Evolutionary conservation across 371 early-diverging fungal species (phyloP), one percentile per base, ranked within the genome.

Genomic region (Paraphysoderma sedebokerense): DNA sequence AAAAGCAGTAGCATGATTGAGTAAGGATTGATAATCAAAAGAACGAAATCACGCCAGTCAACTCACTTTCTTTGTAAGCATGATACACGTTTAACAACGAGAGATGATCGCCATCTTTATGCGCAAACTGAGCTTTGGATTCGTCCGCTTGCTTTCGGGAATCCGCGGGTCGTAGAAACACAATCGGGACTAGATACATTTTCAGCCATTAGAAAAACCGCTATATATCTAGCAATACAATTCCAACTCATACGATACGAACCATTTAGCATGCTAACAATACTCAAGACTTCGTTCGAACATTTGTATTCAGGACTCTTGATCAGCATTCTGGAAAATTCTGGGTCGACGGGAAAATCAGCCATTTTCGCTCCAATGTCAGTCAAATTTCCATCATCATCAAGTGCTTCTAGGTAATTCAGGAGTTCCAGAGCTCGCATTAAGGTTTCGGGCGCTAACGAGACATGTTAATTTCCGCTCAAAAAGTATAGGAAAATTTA

Each of bases 21-120:
- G 23, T 29, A 46, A 17, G 15, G 12, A 22, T 47, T 39, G 29
- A 49, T 13, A n/a, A 11, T 27, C 8, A 26, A 29, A 36, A 8
- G 8, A 41, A 17, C 20, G 24, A n/a, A 20, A 23, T 32, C 7
- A 32, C 22, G 11, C 40, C 40, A 17, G 12, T n/a, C n/a, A 12
- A 13, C 41, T 27, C 8, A 53, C 70, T 63, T 24, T 70, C 59
- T 62, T 81, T 77, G 68, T 82, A 98, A 3, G 86, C 87, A 53
- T 95, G 82, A 59, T 79, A 98, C 11, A 87, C 91, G 56, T 95
- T 95, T 51, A 98, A 73, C 34, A 98, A 62, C 9, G 96, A 87
- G 35, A 96, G 69, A 52, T 90, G 89, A 55, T 90, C 89, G 44
- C 91, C 85, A 51, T 89, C 87, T 48, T 74, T 70, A 54, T 93